Conservation (phyloP, 495 filamentous ascomycete genomes). For the Lophium mytilinum region DNA sequence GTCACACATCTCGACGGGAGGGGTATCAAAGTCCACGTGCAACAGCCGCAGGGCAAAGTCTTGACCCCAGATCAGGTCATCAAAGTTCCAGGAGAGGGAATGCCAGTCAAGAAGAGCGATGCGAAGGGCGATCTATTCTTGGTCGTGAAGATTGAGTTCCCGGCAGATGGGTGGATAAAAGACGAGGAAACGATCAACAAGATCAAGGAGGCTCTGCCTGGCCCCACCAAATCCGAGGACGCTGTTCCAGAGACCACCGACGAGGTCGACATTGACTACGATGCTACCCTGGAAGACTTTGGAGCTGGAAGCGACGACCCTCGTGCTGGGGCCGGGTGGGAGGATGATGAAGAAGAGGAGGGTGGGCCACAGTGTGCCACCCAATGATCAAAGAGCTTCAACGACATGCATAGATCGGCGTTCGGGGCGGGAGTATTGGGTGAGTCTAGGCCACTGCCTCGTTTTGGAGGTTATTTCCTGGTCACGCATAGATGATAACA, state of each 20-base stretch:
- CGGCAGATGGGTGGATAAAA: constrained; percentile 72
- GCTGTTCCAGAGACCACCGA: constrained; percentile 60
- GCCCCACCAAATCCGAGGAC: constrained; percentile 33
- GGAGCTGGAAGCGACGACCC: constrained; percentile 61
- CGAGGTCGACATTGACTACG: constrained; percentile 76
- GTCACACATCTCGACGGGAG: constrained; percentile 89
- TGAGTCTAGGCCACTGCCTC: too few species aligned
- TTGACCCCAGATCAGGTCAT: constrained; percentile 74
- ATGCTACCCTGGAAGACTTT: constrained; percentile 71
- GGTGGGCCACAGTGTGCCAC: constrained; percentile 66
- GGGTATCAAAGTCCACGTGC: constrained; percentile 71
- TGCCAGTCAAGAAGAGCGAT: constrained; percentile 85
- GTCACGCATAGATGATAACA: too few species aligned
- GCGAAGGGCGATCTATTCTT: constrained; percentile 80
- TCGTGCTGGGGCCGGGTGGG: constrained; percentile 65
- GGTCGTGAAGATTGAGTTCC: constrained; percentile 79
- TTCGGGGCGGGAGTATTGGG: too few species aligned
- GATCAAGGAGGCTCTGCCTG: constrained; percentile 67
- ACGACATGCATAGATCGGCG: too few species aligned
- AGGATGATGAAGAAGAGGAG: constrained; percentile 63
- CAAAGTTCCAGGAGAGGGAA: constrained; percentile 81
- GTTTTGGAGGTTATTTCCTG: too few species aligned
- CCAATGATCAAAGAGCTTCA: constrained; percentile 49
- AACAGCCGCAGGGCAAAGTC: constrained; percentile 60
- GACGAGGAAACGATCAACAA: constrained; percentile 56